Percentiles rank a stretch among this genome's conserved stretches.
Conservation (phyloP, 1,284 basidiomycete genomes). For the Cutaneotrichosporon mucoides region DNA sequence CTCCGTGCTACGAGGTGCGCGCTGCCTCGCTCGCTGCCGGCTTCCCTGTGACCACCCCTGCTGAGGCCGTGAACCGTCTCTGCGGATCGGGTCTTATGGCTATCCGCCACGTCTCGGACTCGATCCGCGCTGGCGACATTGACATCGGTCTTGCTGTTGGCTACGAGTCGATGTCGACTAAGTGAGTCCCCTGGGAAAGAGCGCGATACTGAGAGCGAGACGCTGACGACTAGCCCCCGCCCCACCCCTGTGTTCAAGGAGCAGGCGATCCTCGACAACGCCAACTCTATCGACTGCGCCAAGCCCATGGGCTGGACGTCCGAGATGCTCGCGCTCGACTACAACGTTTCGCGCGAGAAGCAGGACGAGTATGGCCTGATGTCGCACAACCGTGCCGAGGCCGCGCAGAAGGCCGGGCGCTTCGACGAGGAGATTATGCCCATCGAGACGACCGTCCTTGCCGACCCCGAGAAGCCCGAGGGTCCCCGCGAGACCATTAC, state of each 20-base stretch:
- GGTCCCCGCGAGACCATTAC: constrained; percentile 53
- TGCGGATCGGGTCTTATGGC: constrained; percentile 80
- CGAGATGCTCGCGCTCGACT: constrained; percentile 75
- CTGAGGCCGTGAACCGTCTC: constrained; percentile 73
- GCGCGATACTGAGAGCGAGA: too few species aligned
- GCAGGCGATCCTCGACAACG: constrained; percentile 62
- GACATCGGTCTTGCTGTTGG: constrained; percentile 72
- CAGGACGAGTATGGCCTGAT: constrained; percentile 78
- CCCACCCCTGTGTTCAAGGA: constrained; percentile 70
- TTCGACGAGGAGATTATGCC: constrained; percentile 78
- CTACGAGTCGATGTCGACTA: constrained; percentile 72
- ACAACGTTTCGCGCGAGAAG: constrained; percentile 66
- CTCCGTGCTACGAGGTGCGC: constrained; percentile 22
- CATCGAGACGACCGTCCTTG: constrained; percentile 55
- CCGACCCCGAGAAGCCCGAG: constrained; percentile 26
- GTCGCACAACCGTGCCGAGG: constrained; percentile 71
- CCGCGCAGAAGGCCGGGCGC: constrained; percentile 59
- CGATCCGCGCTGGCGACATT: constrained; percentile 64
- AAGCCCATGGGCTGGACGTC: constrained; percentile 93
- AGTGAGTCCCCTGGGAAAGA: constrained; percentile 28
- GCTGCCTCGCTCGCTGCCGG: constrained; percentile 20
- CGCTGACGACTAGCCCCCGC: constrained; percentile 56
- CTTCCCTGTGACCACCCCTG: constrained; percentile 58
- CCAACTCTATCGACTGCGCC: constrained; percentile 65
- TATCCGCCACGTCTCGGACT: constrained; percentile 60